These are phyloP conservation scores for Penicillium coprophilum DNA, from an alignment of 495 filamentous ascomycete genomes.

Conservation along the genomic window DNA sequence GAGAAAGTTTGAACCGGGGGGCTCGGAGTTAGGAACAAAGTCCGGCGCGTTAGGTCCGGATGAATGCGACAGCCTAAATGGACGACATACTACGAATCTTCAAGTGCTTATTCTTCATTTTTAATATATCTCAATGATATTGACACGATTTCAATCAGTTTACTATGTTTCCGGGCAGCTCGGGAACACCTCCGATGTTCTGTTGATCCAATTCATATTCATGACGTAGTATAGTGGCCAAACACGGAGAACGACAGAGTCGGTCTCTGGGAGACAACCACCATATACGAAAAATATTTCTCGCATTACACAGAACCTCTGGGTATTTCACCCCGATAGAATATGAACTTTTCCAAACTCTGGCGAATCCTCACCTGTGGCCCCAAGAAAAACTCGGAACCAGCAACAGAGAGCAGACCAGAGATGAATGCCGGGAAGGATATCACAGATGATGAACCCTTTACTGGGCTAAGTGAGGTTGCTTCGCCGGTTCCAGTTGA, in stretches of 20 bases:
- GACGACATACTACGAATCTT: not conserved
- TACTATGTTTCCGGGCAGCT: not conserved
- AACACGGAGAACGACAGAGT: not conserved
- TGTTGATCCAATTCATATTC: not conserved
- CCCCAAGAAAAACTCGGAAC: not conserved
- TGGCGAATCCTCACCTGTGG: slow-evolving; percentile 1
- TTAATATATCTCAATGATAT: not conserved
- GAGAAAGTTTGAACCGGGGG: not conserved
- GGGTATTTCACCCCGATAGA: not conserved
- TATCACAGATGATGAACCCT: not conserved
- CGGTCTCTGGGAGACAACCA: not conserved
- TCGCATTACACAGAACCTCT: not conserved
- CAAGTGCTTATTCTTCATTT: not conserved
- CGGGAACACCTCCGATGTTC: not conserved
- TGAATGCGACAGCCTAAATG: not conserved
- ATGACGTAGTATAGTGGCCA: slow-evolving; percentile 9
- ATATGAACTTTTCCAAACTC: not conserved
- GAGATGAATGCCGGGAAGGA: not conserved
- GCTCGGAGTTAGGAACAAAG: slow-evolving; percentile 3
- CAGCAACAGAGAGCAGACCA: not conserved
- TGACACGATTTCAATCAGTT: not conserved
- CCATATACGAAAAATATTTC: not conserved
- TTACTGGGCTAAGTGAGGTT: not conserved
- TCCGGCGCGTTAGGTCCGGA: not conserved
- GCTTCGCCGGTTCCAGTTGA: not conserved